A percentile compares a stretch with the other conserved stretches of the same genome.
These are phyloP conservation scores for Rhodocollybia butyracea DNA, from an alignment of 768 basidiomycete species.

Conservation along the genomic window DNA sequence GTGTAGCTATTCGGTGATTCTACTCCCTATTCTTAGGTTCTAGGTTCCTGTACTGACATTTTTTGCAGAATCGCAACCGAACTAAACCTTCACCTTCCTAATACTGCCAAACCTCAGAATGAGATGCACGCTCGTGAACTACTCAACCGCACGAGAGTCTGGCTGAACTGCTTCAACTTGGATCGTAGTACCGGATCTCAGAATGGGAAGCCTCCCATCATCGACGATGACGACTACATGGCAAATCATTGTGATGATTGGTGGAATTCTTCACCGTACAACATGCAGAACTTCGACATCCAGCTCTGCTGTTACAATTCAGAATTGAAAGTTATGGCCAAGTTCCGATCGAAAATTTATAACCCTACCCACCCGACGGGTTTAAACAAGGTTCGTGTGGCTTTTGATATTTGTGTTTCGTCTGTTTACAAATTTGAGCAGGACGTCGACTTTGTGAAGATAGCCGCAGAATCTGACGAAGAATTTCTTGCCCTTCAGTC, in stretches of 20 bases:
- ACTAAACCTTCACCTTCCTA: constrained; percentile 81
- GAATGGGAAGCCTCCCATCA: constrained; percentile 84
- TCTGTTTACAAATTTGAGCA: constrained; percentile 20
- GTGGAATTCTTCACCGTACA: constrained; percentile 68
- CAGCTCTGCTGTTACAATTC: constrained; percentile 77
- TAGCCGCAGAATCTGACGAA: constrained; percentile 70
- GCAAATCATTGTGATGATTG: constrained; percentile 66
- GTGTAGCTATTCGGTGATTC: constrained; percentile 76
- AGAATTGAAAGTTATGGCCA: constrained; percentile 61
- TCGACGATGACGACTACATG: constrained; percentile 74
- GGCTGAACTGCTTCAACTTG: constrained; percentile 89
- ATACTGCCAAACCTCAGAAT: constrained; percentile 68
- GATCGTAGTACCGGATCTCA: constrained; percentile 87
- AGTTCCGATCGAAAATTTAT: constrained; percentile 63
- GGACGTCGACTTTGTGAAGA: constrained; percentile 60
- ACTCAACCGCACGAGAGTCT: constrained; percentile 85
- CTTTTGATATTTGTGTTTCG: not conserved
- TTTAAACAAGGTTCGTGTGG: constrained; percentile 60
- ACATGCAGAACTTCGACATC: constrained; percentile 73
- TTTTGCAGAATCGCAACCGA: constrained; percentile 75
- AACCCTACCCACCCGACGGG: constrained; percentile 73
- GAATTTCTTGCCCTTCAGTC: constrained; percentile 52
- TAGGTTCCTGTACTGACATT: constrained; percentile 9
- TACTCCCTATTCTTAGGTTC: not conserved
- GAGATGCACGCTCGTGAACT: constrained; percentile 83